Conservation (phyloP, 768 basidiomycete species). For the Leccinum boreale region DNA sequence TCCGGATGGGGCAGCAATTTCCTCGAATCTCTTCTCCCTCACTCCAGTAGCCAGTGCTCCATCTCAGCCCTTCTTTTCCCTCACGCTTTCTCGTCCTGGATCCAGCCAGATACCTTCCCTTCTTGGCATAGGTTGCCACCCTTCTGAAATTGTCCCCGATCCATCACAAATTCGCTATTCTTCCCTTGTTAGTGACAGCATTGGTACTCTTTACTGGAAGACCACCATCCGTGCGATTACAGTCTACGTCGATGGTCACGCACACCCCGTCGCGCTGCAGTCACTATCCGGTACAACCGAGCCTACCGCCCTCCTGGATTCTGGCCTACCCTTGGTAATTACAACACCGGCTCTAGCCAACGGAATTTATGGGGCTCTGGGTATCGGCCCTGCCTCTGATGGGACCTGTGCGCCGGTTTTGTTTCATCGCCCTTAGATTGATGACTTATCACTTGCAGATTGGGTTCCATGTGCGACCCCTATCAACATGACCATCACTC, state of each 20-base stretch:
- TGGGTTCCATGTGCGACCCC: conserved; percentile 72
- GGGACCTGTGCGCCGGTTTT: conserved; percentile 54
- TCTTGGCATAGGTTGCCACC: conserved; percentile 71
- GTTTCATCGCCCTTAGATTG: neutral
- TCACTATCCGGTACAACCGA: conserved; percentile 38
- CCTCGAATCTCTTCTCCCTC: conserved; percentile 71
- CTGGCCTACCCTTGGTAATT: conserved; percentile 66
- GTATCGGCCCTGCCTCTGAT: conserved; percentile 53
- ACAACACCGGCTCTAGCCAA: conserved; percentile 61
- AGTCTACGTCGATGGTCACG: conserved; percentile 51
- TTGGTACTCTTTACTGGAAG: conserved; percentile 62
- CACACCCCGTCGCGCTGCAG: conserved; percentile 40
- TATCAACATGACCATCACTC: conserved; percentile 66
- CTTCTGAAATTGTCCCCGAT: conserved; percentile 47
- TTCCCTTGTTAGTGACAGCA: conserved; percentile 37
- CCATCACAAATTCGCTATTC: conserved; percentile 52
- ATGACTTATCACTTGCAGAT: conserved; percentile 41
- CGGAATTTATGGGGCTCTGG: conserved; percentile 74
- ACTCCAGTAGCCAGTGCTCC: conserved; percentile 53
- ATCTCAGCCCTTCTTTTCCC: conserved; percentile 58
- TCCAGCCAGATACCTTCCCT: conserved; percentile 51
- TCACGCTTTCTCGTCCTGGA: conserved; percentile 68
- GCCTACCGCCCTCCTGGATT: conserved; percentile 71
- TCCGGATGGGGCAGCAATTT: conserved; percentile 63
- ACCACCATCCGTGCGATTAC: conserved; percentile 53